phyloP scores from a whole-genome alignment of 176 grass and related monocot genomes.

The Leersia perrieri region DNA sequence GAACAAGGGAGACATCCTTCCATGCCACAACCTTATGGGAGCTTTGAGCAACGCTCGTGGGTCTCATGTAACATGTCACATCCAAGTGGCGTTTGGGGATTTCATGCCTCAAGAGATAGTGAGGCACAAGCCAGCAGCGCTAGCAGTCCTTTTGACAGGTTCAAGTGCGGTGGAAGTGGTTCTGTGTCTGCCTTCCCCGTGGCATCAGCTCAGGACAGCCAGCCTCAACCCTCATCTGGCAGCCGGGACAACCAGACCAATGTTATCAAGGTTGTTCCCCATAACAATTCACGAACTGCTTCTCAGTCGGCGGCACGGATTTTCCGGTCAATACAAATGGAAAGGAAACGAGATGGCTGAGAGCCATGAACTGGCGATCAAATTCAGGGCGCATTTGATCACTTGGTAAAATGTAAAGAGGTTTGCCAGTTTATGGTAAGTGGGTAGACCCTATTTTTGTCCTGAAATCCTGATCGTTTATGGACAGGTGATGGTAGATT shows the following conservation, averaged over 20 bases:
- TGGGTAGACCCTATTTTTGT: background rate
- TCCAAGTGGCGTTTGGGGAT: slow-evolving; percentile 47
- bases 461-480: background rate
- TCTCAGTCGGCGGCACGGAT: slow-evolving; percentile 74
- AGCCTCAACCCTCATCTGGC: slow-evolving; percentile 35
- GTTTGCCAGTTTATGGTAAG: background rate
- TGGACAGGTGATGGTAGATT: background rate
- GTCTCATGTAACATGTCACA: slow-evolving; percentile 59
- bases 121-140: slow-evolving; percentile 77
- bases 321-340: slow-evolving; percentile 87
- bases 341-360: slow-evolving; percentile 52
- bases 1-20: slow-evolving; percentile 52
- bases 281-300: slow-evolving; percentile 64
- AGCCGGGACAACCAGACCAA: slow-evolving; percentile 39
- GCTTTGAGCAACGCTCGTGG: slow-evolving; percentile 42
- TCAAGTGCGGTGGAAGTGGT: slow-evolving; percentile 44
- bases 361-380: background rate
- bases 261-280: slow-evolving; percentile 84
- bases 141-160: slow-evolving; percentile 59
- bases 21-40: slow-evolving; percentile 36
- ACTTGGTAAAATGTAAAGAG: background rate
- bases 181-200: slow-evolving; percentile 15
- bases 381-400: slow-evolving; percentile 1
- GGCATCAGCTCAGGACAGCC: slow-evolving; percentile 23
- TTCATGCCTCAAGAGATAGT: slow-evolving; percentile 62